phyloP scores from a whole-genome alignment of 306 rosid genomes.

The Dalbergia cultrata region DNA sequence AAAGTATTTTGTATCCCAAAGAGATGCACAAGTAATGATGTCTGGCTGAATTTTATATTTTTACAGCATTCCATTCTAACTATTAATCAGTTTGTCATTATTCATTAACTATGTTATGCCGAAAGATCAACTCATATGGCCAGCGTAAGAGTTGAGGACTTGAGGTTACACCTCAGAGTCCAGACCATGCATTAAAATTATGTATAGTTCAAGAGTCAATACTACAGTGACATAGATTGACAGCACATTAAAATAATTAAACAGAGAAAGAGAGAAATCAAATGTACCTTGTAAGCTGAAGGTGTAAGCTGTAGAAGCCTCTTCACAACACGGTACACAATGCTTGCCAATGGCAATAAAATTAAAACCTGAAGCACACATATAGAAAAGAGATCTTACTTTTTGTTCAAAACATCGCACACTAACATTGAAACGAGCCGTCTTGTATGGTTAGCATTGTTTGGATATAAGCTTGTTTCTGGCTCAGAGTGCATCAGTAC shows the following conservation, averaged over 20 bases:
- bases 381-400: not conserved
- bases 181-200: slow-evolving; percentile 6
- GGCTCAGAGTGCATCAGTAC: slow-evolving; percentile 5
- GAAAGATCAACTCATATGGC: slow-evolving; percentile 7
- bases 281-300: slow-evolving; percentile 73
- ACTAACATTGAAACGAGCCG: slow-evolving; percentile 3
- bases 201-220: slow-evolving; percentile 11
- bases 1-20: too few species aligned
- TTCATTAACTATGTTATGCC: slow-evolving; percentile 7
- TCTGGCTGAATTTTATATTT: not conserved
- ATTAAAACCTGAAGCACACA: slow-evolving; percentile 74
- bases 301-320: slow-evolving; percentile 89
- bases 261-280: not conserved
- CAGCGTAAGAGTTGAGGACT: slow-evolving; percentile 16
- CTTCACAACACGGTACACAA: slow-evolving; percentile 75
- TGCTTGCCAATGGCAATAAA: slow-evolving; percentile 80
- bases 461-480: slow-evolving; percentile 17
- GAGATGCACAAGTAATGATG: too few species aligned
- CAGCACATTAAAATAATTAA: not conserved
- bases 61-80: not conserved
- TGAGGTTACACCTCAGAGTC: slow-evolving; percentile 13
- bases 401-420: slow-evolving; percentile 1
- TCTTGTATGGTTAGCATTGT: slow-evolving; percentile 19
- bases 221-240: not conserved
- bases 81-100: not conserved